Evolutionary conservation across 1,139 yeast genomes (phyloP), one percentile per base, ranked within the genome.

Genomic region (Debaryomycetaceae sp.): DNA sequence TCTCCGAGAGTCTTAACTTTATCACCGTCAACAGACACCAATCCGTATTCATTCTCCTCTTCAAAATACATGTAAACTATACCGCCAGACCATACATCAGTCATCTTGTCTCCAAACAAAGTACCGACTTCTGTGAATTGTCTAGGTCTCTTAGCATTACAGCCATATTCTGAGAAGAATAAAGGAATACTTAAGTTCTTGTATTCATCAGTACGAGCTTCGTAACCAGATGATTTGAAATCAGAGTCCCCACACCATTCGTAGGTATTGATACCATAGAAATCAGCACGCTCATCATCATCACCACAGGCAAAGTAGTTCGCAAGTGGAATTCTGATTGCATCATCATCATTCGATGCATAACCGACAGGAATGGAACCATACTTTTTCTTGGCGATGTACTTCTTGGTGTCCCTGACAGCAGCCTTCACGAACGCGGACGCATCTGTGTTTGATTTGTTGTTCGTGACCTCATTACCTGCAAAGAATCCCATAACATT

Each of bases 341-440:
- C 77, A 46, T 70, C 71, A 57, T 85, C 95, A 65, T 90, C 96
- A 42, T 96, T 96, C 38, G 97, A 95, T 11, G 96, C 86, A 65
- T 90, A 91, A 42, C 97, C 98, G 37, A 91, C 95, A 5, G 96
- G 97, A 46, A 90, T 85, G 7, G 74, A 62, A 64, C 97, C 81
- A 60, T 85, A 79, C 23, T 84, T 70, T 52, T 61, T 57, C 45
- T 76, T 72, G 13, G 75, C 67, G 51, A 91, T 88, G 63, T 91
- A 90, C 55, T 81, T 80, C 68, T 88, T 90, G 76, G 87, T 84
- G 64, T 91, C 98, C 65, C 98, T 84, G 56, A 88, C 84, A 34
- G 95, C 88, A 39, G 97, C 97, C 65, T 95, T 84, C 49, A 91
- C 80, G 60, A 86, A 91, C 4, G 97, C 96, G 35, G 95, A 80